These are phyloP conservation scores for Globisporangium spiculum DNA, from an alignment of 352 stramenopile genomes.

Conservation along the genomic window DNA sequence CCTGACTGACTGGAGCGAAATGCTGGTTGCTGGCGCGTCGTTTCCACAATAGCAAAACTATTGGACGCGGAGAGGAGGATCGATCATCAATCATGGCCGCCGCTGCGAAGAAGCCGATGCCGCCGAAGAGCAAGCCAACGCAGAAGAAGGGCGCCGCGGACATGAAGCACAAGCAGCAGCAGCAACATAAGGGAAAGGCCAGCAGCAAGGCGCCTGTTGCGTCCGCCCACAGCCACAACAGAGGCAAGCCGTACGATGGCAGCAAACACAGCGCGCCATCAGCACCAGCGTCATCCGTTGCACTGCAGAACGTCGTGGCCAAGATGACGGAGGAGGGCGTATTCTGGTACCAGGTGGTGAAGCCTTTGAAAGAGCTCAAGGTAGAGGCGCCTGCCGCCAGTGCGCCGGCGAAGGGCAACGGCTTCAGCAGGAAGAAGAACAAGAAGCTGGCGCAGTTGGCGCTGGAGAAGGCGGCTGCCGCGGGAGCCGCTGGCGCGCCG, in stretches of 20 bases:
- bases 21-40: background rate
- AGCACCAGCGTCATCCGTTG: slow-evolving; percentile 1
- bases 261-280: slow-evolving; percentile 4
- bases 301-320: slow-evolving; percentile 28
- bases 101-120: background rate
- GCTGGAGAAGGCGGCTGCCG: background rate
- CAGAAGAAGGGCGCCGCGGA: slow-evolving; percentile 11
- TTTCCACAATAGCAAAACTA: slow-evolving; percentile 10
- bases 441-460: slow-evolving; percentile 13
- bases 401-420: background rate
- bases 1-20: slow-evolving; percentile 1
- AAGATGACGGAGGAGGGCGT: slow-evolving; percentile 31
- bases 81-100: slow-evolving; percentile 7
- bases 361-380: slow-evolving; percentile 17
- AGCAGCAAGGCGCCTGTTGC: slow-evolving; percentile 8
- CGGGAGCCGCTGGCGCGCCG: background rate
- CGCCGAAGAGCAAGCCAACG: background rate
- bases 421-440: slow-evolving; percentile 19
- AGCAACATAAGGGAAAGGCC: background rate
- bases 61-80: slow-evolving; percentile 6
- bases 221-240: background rate
- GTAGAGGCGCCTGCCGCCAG: background rate
- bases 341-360: slow-evolving; percentile 32
- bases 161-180: slow-evolving; percentile 1
- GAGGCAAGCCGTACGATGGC: slow-evolving; percentile 7